phyloP scores from a whole-genome alignment of 164 flowering plant genomes.

The Kingdonia uniflora region DNA sequence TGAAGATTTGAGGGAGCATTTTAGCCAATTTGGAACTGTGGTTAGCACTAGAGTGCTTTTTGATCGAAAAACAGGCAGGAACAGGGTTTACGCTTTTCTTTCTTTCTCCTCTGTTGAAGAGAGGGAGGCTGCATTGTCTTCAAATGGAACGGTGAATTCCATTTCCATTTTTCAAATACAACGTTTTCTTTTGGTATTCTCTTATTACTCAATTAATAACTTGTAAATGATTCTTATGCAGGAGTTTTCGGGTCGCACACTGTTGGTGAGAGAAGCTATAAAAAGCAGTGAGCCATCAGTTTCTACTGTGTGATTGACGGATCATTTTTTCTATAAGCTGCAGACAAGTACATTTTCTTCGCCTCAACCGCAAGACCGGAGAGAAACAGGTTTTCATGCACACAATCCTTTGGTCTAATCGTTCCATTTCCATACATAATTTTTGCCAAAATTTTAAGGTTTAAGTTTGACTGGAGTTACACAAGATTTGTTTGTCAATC shows the following conservation, averaged over 20 bases:
- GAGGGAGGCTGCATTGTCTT: constrained; percentile 25
- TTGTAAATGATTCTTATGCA: constrained; percentile 7
- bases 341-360: background rate
- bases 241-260: constrained; percentile 19
- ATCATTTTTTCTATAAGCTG: background rate
- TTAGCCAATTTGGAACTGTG: constrained; percentile 36
- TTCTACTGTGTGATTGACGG: no score
- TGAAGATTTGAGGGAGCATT: constrained; percentile 25
- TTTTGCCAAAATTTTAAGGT: background rate
- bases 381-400: background rate
- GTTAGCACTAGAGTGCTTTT: constrained; percentile 28
- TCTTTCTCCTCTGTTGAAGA: constrained; percentile 31
- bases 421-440: background rate
- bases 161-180: background rate
- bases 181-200: background rate
- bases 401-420: background rate
- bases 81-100: constrained; percentile 31
- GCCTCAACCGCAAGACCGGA: background rate
- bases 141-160: constrained; percentile 24
- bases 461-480: background rate
- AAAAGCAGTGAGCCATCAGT: constrained; percentile 12
- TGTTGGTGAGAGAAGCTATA: constrained; percentile 23
- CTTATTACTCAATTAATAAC: background rate
- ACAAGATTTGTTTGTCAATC: background rate
- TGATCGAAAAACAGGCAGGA: constrained; percentile 28